These are phyloP conservation scores for Parathielavia hyrcaniae DNA, from an alignment of 495 filamentous ascomycete genomes.

Conservation along the genomic window DNA sequence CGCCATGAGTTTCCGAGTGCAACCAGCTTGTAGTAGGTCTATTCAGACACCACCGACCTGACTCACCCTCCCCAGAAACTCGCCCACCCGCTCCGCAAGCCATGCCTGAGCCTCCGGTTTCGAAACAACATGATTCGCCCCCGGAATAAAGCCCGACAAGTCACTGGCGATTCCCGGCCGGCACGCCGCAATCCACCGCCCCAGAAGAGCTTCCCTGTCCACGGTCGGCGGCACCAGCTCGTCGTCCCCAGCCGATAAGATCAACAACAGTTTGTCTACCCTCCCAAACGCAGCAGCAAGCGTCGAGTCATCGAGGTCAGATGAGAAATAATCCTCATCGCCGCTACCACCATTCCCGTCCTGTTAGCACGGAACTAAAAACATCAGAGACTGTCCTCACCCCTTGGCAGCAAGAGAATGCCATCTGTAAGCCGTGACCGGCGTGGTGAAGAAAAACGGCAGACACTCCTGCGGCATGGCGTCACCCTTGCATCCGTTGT, in stretches of 20 bases:
- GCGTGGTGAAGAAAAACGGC: conserved; percentile 43
- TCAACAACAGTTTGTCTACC: conserved; percentile 48
- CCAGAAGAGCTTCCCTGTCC: conserved; percentile 57
- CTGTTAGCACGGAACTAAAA: not conserved
- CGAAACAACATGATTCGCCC: conserved; percentile 31
- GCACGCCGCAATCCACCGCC: conserved; percentile 47
- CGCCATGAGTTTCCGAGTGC: too few relatives aligned
- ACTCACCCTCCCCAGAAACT: conserved; percentile 24
- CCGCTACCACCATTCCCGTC: conserved; percentile 37
- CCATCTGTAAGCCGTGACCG: conserved; percentile 62
- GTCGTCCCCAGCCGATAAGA: conserved; percentile 62
- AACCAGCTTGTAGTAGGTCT: too few relatives aligned
- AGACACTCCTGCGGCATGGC: conserved; percentile 51
- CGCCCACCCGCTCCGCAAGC: conserved; percentile 26
- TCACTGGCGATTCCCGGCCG: conserved; percentile 18
- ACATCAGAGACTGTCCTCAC: conserved; percentile 19
- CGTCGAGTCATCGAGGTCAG: conserved; percentile 52
- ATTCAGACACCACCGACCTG: too few relatives aligned
- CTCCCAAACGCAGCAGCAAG: conserved; percentile 51
- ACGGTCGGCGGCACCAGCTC: conserved; percentile 56
- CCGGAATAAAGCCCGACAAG: conserved; percentile 31
- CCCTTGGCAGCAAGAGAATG: conserved; percentile 53
- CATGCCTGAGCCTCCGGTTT: conserved; percentile 24
- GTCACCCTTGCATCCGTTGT: conserved; percentile 38
- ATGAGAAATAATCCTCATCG: conserved; percentile 78